Evolutionary conservation across 2,329 filamentous ascomycete species (phyloP).

Genomic region (Neonectria faginata): DNA sequence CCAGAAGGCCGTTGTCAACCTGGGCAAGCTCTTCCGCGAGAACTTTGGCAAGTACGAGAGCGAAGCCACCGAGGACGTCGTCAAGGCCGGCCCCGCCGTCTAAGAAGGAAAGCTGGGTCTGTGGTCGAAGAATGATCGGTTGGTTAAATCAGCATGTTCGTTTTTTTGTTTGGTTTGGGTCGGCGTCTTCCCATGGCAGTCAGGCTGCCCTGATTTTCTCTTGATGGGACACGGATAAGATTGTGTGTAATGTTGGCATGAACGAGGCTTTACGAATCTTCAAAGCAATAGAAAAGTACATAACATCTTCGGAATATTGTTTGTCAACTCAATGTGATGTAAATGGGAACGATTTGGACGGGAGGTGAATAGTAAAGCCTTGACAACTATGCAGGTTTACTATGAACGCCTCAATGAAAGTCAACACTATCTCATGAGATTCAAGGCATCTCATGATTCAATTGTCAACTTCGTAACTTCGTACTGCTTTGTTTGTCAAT

Average conservation of each 20-base stretch:
- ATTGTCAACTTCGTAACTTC: no score
- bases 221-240: conserved; percentile 41
- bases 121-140: conserved; percentile 27
- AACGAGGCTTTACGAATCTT: conserved; percentile 41
- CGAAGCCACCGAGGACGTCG: conserved; percentile 83
- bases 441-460: no score
- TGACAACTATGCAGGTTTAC: no score
- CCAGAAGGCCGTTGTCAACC: conserved; percentile 88
- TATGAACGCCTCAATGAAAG: no score
- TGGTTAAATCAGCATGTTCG: conserved; percentile 39
- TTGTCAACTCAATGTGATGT: not conserved
- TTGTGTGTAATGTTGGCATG: conserved; percentile 46
- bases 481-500: no score
- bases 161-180: conserved; percentile 45
- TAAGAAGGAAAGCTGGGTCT: conserved; percentile 37
- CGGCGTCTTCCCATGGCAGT: conserved; percentile 46
- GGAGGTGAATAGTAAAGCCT: no score
- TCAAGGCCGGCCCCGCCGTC: conserved; percentile 70
- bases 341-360: no score
- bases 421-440: no score
- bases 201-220: conserved; percentile 43
- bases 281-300: conserved; percentile 44
- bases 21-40: conserved; percentile 89
- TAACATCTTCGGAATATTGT: conserved; percentile 29
- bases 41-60: conserved; percentile 97